Percentiles rank a stretch among this genome's conserved stretches.
phyloP scores from a whole-genome alignment of 148 eudicot species.

The Silene conica region DNA sequence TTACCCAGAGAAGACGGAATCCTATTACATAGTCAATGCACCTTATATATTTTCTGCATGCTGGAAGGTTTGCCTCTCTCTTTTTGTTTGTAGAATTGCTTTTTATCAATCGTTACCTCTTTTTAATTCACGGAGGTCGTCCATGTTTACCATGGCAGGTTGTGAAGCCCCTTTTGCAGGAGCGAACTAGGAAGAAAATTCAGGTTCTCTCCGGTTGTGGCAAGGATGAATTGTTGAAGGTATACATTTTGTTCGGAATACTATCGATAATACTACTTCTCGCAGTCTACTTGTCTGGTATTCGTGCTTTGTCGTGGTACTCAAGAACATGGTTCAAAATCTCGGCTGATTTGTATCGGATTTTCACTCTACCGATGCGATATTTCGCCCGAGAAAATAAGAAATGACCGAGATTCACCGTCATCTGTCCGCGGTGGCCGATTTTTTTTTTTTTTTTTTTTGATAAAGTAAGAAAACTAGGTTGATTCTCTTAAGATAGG shows the following conservation, averaged over 20 bases:
- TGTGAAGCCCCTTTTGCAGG: conserved; percentile 94
- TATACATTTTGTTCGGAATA: conserved; percentile 15
- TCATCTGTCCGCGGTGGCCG: no score
- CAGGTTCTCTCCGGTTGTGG: conserved; percentile 92
- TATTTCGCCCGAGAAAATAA: no score
- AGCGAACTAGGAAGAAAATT: conserved; percentile 89
- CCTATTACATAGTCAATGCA: conserved; percentile 88
- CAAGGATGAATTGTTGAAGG: conserved; percentile 85
- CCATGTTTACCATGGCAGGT: conserved; percentile 44
- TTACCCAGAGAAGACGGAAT: conserved; percentile 98
- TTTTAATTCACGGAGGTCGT: conserved; percentile 5
- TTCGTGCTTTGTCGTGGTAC: no score
- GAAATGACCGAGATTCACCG: no score
- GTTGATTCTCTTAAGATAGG: no score
- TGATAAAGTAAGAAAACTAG: no score
- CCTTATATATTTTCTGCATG: conserved; percentile 98
- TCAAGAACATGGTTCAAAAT: no score
- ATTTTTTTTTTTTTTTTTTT: no score
- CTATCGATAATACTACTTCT: neutral
- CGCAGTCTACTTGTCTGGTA: neutral
- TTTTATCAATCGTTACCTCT: conserved; percentile 2
- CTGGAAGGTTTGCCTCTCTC: conserved; percentile 77
- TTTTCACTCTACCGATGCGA: no score
- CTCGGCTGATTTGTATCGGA: no score
- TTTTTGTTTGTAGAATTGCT: neutral